These are phyloP conservation scores for Neofusicoccum ribis DNA, from an alignment of 2,329 filamentous ascomycete genomes.

Conservation along the genomic window DNA sequence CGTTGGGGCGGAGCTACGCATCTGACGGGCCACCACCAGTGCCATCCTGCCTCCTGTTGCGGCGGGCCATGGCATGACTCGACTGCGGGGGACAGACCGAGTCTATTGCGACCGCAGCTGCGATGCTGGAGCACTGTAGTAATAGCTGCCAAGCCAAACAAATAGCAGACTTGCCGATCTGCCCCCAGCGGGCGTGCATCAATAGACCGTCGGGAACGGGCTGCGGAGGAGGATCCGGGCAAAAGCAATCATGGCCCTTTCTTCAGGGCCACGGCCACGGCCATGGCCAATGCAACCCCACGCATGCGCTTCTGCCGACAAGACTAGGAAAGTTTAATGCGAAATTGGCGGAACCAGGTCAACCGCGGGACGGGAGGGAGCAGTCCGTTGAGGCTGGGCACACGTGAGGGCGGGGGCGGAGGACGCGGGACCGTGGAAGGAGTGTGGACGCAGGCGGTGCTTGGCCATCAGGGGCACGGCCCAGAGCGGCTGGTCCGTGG, in stretches of 20 bases:
- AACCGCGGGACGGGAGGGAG: background rate
- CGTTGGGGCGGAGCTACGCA: background rate
- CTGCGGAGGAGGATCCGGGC: background rate
- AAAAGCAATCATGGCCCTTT: background rate
- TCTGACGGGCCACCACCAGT: too few species aligned
- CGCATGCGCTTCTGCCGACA: too few species aligned
- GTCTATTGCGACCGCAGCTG: background rate
- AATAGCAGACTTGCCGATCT: background rate
- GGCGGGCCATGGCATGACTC: background rate
- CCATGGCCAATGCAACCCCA: background rate
- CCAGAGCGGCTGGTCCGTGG: too few species aligned
- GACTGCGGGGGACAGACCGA: background rate
- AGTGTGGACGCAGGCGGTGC: too few species aligned
- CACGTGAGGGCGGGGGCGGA: background rate
- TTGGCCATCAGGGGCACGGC: too few species aligned
- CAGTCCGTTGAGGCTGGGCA: background rate
- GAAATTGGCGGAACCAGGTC: background rate
- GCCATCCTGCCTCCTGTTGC: background rate
- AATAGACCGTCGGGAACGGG: background rate
- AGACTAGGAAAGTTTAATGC: background rate
- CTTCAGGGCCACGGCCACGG: too few species aligned
- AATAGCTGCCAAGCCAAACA: background rate
- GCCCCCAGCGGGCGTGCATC: background rate
- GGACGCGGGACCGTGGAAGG: background rate
- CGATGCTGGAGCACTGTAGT: background rate